A percentile compares a stretch with the other conserved stretches of the same genome.
phyloP scores from a whole-genome alignment of 2,329 filamentous ascomycete genomes.

The Achaetomium macrosporum region DNA sequence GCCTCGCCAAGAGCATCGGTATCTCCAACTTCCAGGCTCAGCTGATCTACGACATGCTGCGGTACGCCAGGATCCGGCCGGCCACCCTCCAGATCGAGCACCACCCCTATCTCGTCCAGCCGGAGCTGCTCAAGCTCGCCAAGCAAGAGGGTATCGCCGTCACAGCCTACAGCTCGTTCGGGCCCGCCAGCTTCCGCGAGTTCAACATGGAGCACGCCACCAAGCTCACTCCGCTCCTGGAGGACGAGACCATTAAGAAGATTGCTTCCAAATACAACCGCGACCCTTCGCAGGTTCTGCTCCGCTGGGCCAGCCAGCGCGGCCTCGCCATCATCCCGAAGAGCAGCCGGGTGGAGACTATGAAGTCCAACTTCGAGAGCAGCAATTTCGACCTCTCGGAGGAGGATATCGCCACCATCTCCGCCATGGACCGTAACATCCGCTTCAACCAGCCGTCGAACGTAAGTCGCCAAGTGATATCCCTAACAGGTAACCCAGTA shows the following conservation, averaged over 20 bases:
- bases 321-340: conserved; percentile 79
- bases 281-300: conserved; percentile 71
- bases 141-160: conserved; percentile 65
- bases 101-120: conserved; percentile 81
- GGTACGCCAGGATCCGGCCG: conserved; percentile 68
- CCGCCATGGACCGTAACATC: conserved; percentile 56
- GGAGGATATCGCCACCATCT: conserved; percentile 62
- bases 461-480: conserved; percentile 16
- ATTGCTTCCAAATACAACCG: conserved; percentile 66
- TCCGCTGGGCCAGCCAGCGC: conserved; percentile 83
- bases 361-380: conserved; percentile 63
- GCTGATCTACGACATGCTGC: conserved; percentile 71
- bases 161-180: conserved; percentile 81
- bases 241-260: conserved; percentile 57
- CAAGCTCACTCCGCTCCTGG: conserved; percentile 62
- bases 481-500: background rate
- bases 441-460: conserved; percentile 68
- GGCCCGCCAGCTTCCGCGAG: conserved; percentile 72
- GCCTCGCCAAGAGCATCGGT: conserved; percentile 68
- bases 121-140: conserved; percentile 62
- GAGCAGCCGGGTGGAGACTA: conserved; percentile 48
- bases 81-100: conserved; percentile 84
- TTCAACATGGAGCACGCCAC: conserved; percentile 65
- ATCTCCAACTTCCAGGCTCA: conserved; percentile 78
- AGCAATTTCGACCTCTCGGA: conserved; percentile 59